Evolutionary conservation across 2,329 filamentous ascomycete species (phyloP).

Genomic region (Penicillium sclerotigenum): DNA sequence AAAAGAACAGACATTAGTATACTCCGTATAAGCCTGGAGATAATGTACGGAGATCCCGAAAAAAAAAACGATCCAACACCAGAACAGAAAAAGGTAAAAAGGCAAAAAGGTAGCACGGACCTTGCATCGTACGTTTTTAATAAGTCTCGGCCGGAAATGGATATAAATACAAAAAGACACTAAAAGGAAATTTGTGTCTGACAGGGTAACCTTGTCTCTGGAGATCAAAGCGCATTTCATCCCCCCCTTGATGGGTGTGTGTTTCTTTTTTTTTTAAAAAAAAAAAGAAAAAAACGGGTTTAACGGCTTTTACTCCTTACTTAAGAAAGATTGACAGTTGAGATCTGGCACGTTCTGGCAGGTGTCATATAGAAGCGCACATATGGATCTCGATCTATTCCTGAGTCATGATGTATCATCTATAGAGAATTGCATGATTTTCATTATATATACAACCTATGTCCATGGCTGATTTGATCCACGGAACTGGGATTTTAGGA

Average conservation of each 20-base stretch:
- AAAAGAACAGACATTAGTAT: too few species aligned
- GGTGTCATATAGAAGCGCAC: background rate
- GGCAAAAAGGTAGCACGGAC: constrained; percentile 1
- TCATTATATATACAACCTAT: too few species aligned
- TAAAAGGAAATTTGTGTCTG: background rate
- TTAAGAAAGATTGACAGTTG: background rate
- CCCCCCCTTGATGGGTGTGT: too few species aligned
- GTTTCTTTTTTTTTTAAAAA: too few species aligned
- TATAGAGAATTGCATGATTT: too few species aligned
- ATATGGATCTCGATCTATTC: too few species aligned
- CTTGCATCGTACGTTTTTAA: constrained; percentile 5
- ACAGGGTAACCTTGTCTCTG: background rate
- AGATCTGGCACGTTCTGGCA: constrained; percentile 1
- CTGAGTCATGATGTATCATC: background rate
- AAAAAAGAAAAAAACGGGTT: too few species aligned
- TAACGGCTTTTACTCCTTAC: background rate
- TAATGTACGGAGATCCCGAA: background rate
- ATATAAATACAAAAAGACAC: background rate
- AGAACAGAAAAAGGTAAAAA: background rate
- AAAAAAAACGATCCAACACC: background rate
- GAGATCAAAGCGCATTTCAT: background rate
- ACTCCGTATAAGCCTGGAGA: too few species aligned
- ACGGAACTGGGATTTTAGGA: background rate
- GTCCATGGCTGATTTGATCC: constrained; percentile 8
- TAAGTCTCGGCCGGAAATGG: background rate